Base-by-base conservation (phyloP, 192 early-diverging fungal species). In the Linnemannia hyalina region DNA sequence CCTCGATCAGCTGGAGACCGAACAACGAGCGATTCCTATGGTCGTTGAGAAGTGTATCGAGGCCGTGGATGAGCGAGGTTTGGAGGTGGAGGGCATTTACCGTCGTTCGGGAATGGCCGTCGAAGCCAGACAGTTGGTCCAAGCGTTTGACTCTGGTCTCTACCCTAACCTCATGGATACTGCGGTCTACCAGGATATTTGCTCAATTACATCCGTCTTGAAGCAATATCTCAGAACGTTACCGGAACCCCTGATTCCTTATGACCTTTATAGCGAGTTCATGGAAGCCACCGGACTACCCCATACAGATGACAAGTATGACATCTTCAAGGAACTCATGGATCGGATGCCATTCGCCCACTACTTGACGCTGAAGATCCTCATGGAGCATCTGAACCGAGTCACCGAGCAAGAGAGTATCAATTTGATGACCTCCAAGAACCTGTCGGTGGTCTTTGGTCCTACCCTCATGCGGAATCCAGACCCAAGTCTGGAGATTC, bases 351-450 rank as follows among this genome's bases (percentile, higher is more conserved):
- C 95, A 1, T 65, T 68, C 73, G 90, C 89, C 15, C 92, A 96
- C 55, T 91, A 93, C 77, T 75, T 84, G 63, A 96, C 96, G 13
- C 85, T 95, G 38, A 90, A 89, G 74, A 88, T 89, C 42, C 77
- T 96, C 75, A 90, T 95, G 75, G 74, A 78, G 54, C 96, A 96
- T 78, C 82, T 95, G 74, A 87, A 93, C 78, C 82, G 93, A 23
- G 94, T 99, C 13, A 88, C 91, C 6, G 70, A 92, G 44, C 76
- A 90, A 36, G 89, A 91, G 46, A 79, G 82, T 46, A 87, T 91
- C 36, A 99, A 99, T 88, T 92, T 96, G 74, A 99, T 99, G 98
- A 94, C 92, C 6, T 87, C 96, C 54, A 96, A 97, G 85, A 99
- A 99, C 73, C 85, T 99, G 71, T 93, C 96, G 32, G 97, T 98